A percentile compares a stretch with the other conserved stretches of the same genome.
phyloP scores from a whole-genome alignment of 2,329 filamentous ascomycete species.

The Fusarium sp. region DNA sequence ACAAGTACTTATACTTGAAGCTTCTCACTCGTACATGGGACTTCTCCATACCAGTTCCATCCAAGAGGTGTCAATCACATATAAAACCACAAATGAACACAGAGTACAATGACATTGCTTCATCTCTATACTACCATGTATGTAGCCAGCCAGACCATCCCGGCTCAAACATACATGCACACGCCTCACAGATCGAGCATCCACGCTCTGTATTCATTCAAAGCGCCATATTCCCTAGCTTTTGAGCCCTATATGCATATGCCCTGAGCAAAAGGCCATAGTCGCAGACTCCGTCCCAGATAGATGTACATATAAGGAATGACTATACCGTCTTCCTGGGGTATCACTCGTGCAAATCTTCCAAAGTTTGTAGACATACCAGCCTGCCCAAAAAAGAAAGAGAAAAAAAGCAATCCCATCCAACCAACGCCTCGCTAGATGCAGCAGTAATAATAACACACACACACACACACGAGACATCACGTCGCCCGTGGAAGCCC shows the following conservation, averaged over 20 bases:
- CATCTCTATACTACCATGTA: neutral
- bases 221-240: slow-evolving; percentile 11
- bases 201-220: neutral
- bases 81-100: neutral
- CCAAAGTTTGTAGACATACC: slow-evolving; percentile 19
- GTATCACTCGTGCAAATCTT: slow-evolving; percentile 32
- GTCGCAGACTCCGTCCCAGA: neutral
- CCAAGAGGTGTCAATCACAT: no score
- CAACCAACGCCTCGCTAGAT: slow-evolving; percentile 43
- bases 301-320: slow-evolving; percentile 12
- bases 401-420: slow-evolving; percentile 1
- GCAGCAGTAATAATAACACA: slow-evolving; percentile 41
- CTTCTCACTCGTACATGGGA: no score
- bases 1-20: neutral
- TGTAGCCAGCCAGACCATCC: neutral
- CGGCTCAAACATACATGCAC: neutral
- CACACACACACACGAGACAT: slow-evolving; percentile 18
- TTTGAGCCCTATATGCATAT: neutral
- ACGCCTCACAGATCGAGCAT: neutral
- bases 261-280: neutral
- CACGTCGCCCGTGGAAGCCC: slow-evolving; percentile 29
- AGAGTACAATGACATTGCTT: neutral
- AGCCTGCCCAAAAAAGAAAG: neutral
- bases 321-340: slow-evolving; percentile 12
- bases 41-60: no score